phyloP scores from a whole-genome alignment of 2,329 filamentous ascomycete genomes.

The Emergomyces africanus region DNA sequence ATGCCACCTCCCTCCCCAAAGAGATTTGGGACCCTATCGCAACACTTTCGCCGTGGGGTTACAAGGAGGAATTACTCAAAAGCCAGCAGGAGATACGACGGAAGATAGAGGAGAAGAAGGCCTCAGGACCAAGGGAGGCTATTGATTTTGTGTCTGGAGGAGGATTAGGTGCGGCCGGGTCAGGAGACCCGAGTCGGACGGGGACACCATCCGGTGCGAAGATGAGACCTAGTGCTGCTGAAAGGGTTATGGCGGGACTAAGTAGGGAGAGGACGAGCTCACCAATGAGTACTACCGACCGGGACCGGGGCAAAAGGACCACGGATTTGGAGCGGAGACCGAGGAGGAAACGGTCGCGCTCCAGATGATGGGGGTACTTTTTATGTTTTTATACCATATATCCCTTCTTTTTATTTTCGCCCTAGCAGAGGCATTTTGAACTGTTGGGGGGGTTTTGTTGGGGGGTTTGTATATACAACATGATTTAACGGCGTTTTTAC shows the following conservation, averaged over 20 bases:
- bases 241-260: conserved; percentile 15
- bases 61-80: conserved; percentile 34
- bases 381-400: neutral
- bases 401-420: neutral
- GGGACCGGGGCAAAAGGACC: conserved; percentile 1
- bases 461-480: neutral
- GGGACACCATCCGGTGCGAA: conserved; percentile 10
- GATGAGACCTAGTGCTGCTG: conserved; percentile 12
- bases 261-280: conserved; percentile 10
- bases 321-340: conserved; percentile 4
- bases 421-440: neutral
- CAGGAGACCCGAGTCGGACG: conserved; percentile 8
- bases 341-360: conserved; percentile 13
- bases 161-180: neutral
- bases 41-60: conserved; percentile 30
- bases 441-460: neutral
- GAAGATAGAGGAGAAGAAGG: conserved; percentile 23
- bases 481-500: neutral
- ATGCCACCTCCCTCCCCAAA: conserved; percentile 36
- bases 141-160: conserved; percentile 28
- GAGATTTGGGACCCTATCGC: conserved; percentile 28
- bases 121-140: conserved; percentile 21
- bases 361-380: conserved; percentile 6
- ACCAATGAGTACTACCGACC: conserved; percentile 5
- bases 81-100: conserved; percentile 27